Base-by-base conservation (phyloP, 108 stramenopile genomes). In the Stephanodiscus triporus region DNA sequence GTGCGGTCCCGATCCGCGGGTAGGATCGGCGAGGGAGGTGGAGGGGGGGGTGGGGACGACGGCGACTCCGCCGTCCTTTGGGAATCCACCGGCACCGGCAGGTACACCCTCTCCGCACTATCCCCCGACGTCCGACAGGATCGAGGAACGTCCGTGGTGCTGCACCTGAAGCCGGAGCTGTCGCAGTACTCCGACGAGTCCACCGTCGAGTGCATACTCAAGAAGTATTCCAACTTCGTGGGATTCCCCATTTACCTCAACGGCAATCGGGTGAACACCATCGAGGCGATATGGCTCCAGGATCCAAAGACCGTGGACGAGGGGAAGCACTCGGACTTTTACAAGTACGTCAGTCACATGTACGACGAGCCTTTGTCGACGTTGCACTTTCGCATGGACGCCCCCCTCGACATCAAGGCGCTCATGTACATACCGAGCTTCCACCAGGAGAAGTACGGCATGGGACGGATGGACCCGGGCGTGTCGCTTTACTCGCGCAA, bases 171-270 rank as follows among this genome's bases (percentile, higher is more conserved):
- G 47, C 91, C 91, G 9, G 93, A 95, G 19, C 76, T 88, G 60
- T 82, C 89, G 69, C 88, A 97, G 62, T 97, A 90, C 70, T 53
- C 93, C 34, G 76, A 86, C 29, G 86, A 95, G 77, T 67, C 82
- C 16, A 86, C 91, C 23, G 82, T 99, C 11, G 84, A 96, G 74
- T 82, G 80, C 38, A 88, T 99, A 49, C 73, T 99, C 65, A 92
- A 95, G 77, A 88, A 94, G 83, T 99, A 99, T 77, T 97, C 95
- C 63, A 98, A 98, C 72, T 99, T 98, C 77, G 97, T 99, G n/a
- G 85, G 87, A 38, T 99, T 97, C 78, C 99, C 99, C 11, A 99
- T 99, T 68, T 89, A 77, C 62, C 75, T 99, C 43, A 97, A 97
- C 77, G 98, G 95, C 9, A 89, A 95, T 53, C 80, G 88, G 22